Percentiles rank a stretch among this genome's conserved stretches.
These are phyloP conservation scores for Pythium rishiriense DNA, from an alignment of 352 stramenopile species.

Conservation along the genomic window DNA sequence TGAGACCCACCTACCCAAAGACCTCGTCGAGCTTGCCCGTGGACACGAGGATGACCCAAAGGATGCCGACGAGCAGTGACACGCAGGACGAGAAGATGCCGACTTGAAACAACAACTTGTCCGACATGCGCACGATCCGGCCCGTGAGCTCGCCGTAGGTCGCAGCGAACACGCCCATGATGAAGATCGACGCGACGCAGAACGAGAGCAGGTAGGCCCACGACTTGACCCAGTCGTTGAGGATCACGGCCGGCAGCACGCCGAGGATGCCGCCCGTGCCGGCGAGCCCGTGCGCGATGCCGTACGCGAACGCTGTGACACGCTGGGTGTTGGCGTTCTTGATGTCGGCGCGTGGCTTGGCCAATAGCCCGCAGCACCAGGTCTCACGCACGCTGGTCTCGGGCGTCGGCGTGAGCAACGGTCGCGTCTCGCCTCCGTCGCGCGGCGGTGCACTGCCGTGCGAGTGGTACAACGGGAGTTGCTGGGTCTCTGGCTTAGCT, in stretches of 20 bases:
- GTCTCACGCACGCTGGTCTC: conserved; percentile 15
- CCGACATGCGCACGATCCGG: conserved; percentile 37
- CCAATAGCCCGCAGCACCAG: conserved; percentile 34
- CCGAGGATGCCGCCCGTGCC: conserved; percentile 58
- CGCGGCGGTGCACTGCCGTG: conserved; percentile 13
- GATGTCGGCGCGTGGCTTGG: conserved; percentile 20
- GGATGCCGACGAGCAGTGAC: conserved; percentile 53
- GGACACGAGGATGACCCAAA: conserved; percentile 61
- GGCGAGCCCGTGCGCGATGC: conserved; percentile 78
- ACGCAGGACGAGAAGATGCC: conserved; percentile 59
- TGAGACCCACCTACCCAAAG: conserved; percentile 39
- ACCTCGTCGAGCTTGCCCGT: conserved; percentile 52
- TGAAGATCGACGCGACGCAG: conserved; percentile 80
- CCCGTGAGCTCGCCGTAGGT: conserved; percentile 70
- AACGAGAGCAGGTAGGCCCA: conserved; percentile 79
- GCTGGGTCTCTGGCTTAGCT: not conserved
- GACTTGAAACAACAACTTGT: conserved; percentile 46
- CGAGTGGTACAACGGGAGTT: conserved; percentile 1
- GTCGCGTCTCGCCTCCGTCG: conserved; percentile 11
- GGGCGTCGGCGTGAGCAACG: conserved; percentile 1
- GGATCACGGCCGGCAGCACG: conserved; percentile 76
- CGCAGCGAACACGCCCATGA: conserved; percentile 85
- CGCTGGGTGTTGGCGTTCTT: conserved; percentile 41
- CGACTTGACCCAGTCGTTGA: conserved; percentile 63
- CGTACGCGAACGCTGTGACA: conserved; percentile 61